Evolutionary conservation across 2,329 filamentous ascomycete genomes (phyloP).

Genomic region (Raffaelea arxii): DNA sequence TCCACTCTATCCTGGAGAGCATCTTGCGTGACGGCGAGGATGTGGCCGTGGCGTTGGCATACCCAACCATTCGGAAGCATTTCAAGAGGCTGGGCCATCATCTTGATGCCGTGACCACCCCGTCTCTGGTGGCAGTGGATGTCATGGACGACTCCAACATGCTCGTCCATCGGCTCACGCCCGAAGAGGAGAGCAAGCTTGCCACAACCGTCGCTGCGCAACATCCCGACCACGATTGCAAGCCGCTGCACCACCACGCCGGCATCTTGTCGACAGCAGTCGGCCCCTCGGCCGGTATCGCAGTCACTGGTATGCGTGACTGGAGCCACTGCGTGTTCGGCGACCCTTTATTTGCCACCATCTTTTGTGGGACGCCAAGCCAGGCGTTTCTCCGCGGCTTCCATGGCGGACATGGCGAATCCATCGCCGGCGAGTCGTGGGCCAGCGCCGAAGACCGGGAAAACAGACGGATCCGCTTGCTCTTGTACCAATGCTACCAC

Average conservation of each 20-base stretch:
- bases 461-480: slow-evolving; percentile 32
- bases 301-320: slow-evolving; percentile 42
- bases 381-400: slow-evolving; percentile 39
- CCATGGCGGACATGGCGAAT: slow-evolving; percentile 13
- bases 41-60: slow-evolving; percentile 46
- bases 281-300: slow-evolving; percentile 15
- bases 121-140: slow-evolving; percentile 46
- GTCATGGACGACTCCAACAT: slow-evolving; percentile 39
- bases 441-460: slow-evolving; percentile 8
- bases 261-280: too few relatives aligned
- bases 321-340: slow-evolving; percentile 52
- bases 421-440: background rate
- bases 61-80: slow-evolving; percentile 43
- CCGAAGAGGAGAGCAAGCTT: background rate
- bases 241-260: background rate
- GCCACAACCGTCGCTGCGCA: background rate
- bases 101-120: slow-evolving; percentile 41
- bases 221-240: slow-evolving; percentile 3
- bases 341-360: slow-evolving; percentile 44
- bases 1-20: slow-evolving; percentile 45
- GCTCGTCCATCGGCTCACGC: slow-evolving; percentile 23
- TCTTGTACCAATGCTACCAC: slow-evolving; percentile 51
- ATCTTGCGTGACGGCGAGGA: slow-evolving; percentile 52
- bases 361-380: slow-evolving; percentile 35
- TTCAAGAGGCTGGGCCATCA: slow-evolving; percentile 36